Evolutionary conservation across 1,284 basidiomycete genomes (phyloP).

Genomic region (Puccinia polysora): DNA sequence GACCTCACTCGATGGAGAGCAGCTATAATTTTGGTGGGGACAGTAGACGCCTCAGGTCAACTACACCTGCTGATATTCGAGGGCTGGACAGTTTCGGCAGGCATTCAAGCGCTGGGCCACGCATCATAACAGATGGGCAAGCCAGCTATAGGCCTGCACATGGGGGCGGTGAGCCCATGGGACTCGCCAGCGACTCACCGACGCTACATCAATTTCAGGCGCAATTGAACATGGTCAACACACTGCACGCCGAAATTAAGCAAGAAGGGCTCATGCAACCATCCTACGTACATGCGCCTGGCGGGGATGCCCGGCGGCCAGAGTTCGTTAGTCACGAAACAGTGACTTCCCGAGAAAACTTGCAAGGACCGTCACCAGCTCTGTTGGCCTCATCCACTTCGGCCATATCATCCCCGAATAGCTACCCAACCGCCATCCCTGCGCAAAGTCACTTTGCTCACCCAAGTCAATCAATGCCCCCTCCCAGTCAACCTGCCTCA

Average conservation of each 20-base stretch:
- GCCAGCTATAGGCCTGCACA: too few species aligned
- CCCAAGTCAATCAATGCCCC: constrained; percentile 32
- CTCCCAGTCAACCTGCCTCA: constrained; percentile 22
- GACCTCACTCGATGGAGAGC: constrained; percentile 41
- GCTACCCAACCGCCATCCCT: not conserved
- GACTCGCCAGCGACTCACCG: constrained; percentile 4
- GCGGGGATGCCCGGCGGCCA: not conserved
- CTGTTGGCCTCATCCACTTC: not conserved
- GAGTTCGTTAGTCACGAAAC: constrained; percentile 2
- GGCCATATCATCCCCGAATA: not conserved
- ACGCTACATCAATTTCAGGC: constrained; percentile 30
- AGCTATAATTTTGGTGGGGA: constrained; percentile 19
- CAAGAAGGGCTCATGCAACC: constrained; percentile 7
- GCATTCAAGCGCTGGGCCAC: constrained; percentile 25
- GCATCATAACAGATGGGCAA: constrained; percentile 9
- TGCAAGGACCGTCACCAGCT: not conserved
- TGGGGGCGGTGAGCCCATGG: not conserved
- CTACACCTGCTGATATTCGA: constrained; percentile 24
- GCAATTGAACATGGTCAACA: constrained; percentile 38
- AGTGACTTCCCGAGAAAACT: not conserved
- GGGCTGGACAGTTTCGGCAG: constrained; percentile 30
- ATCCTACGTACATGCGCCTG: constrained; percentile 1
- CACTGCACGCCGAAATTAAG: constrained; percentile 36
- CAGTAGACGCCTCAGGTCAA: constrained; percentile 26
- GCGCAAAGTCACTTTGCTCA: not conserved